phyloP scores from a whole-genome alignment of 2,329 filamentous ascomycete species.

The Albophoma yamanashiensis region DNA sequence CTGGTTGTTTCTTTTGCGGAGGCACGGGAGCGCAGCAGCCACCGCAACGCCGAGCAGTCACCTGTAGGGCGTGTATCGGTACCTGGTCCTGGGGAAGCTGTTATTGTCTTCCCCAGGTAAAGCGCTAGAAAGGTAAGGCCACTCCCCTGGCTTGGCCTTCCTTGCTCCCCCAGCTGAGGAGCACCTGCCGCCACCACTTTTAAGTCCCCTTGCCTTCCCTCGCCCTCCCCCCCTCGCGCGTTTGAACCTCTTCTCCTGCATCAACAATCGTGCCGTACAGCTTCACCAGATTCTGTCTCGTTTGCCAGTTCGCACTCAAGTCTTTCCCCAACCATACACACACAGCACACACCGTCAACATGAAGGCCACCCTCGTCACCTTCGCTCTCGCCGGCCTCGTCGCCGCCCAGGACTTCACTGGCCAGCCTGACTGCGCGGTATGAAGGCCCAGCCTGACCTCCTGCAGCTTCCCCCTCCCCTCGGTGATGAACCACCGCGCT shows the following conservation, averaged over 20 bases:
- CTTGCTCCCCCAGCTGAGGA: not conserved
- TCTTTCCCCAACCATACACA: not conserved
- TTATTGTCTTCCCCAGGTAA: too few species aligned
- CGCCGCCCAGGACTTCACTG: conserved; percentile 25
- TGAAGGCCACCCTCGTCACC: conserved; percentile 27
- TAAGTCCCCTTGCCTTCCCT: conserved; percentile 3
- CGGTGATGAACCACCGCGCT: not conserved
- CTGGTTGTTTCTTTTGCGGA: not conserved
- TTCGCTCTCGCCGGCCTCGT: conserved; percentile 23
- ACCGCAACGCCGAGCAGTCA: not conserved
- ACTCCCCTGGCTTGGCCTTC: not conserved
- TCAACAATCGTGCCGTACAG: not conserved
- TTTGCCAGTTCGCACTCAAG: not conserved
- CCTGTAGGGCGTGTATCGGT: not conserved
- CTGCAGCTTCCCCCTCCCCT: not conserved
- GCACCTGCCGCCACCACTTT: conserved; percentile 1
- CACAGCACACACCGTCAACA: conserved; percentile 14
- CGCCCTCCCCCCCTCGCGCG: not conserved
- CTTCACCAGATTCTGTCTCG: not conserved
- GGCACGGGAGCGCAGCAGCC: not conserved
- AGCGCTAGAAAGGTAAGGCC: too few species aligned
- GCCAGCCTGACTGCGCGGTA: conserved; percentile 29
- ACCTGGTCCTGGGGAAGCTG: not conserved
- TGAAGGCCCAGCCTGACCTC: conserved; percentile 7
- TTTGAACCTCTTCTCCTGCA: not conserved